Evolutionary conservation across 2,329 filamentous ascomycete genomes (phyloP), one percentile per base, ranked within the genome.

Genomic region (Claviceps citrina): DNA sequence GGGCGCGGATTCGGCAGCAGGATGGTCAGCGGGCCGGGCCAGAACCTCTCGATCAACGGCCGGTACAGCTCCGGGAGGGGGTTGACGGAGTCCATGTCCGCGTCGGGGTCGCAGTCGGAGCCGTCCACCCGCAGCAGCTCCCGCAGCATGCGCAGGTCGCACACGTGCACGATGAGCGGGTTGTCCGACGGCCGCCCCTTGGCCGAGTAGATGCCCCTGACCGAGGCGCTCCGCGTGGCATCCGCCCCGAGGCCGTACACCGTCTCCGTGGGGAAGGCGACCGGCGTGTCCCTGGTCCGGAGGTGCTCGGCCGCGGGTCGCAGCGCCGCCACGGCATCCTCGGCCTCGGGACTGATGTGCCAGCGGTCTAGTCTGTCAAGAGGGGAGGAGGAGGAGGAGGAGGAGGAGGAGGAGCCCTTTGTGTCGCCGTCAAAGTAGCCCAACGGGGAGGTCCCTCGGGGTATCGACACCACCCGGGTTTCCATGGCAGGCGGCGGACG

Each of bases 191-290:
- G 91, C 41, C 91, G 67, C 41, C 85, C 82, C 63, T 98, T 98
- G 39, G 84, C 86, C 18, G 75, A 70, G 59, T 91, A 98, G 49
- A 98, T 98, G n/a, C 86, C 87, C 53, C 72, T 77, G 6, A 96
- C 89, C 2, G 89, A 82, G 19, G 65, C 68, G 52, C 79, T 85
- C 51, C 85, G 75, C 20, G 87, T 96, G 9, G 91, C 91, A 63
- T 96, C 91, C 12, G 91, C 91, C n/a, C 86, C 91, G 7, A 98
- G 71, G 0, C 91, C 91, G 57, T 98, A 98, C 1, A 98, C 91
- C 0, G 91, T 98, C 63, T 98, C 91, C 0, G 91, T 98, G 1
- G 91, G 91, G 56, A 98, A 98, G 1, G 84, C 91, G 36, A 98
- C 85, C 4, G 91, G 91, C 3, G 71, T 71, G 54, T 84, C 71